Base-by-base conservation (phyloP, 352 stramenopile species). In the Pythium phragmiticola region DNA sequence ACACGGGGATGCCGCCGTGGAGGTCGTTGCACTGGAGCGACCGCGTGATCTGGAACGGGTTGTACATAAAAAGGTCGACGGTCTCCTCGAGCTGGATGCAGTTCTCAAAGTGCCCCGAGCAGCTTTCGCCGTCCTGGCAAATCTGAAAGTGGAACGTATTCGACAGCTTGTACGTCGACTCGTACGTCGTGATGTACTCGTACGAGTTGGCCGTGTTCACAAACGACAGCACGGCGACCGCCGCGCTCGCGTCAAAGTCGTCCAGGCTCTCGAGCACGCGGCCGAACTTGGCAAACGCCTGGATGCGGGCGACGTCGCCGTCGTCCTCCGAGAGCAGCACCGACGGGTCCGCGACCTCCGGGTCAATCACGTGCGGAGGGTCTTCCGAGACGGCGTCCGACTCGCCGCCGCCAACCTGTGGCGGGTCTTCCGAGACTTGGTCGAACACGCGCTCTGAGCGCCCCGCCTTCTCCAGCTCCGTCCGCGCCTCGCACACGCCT, bases 21-120 rank as follows among this genome's bases (percentile, higher is more conserved):
- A 89, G 50, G 6, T 66, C 14, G 1, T 47, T 60, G 42, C 82
- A 90, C 14, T 82, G 49, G 21, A 80, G 28, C 7, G 67, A 70
- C 0, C 77, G 74, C 8, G 63, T 66, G 36, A 84, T 63, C 9
- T 65, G 74, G 65, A 86, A 84, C 52, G 82, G 79, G 34, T 87
- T 87, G 72, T 86, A 89, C 69, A 84, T 70, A 66, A 81, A 89
- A 41, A 90, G 57, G 26, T 89, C 76, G 1, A 76, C 68, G 0
- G 43, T 50, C 11, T 82, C 59, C 7, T 51, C 12, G 8, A 89
- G 51, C 23, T 73, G 23, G 54, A 87, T 64, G 49, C 60, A 76
- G 33, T 80, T 75, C 23, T 72, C 55, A 51, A 69, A 84, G 11
- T 55, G 43, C 1, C 39, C 50, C 26, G 54, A 52, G 37, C 63